phyloP scores from a whole-genome alignment of 257 asterid species.

The Gentiana straminea region DNA sequence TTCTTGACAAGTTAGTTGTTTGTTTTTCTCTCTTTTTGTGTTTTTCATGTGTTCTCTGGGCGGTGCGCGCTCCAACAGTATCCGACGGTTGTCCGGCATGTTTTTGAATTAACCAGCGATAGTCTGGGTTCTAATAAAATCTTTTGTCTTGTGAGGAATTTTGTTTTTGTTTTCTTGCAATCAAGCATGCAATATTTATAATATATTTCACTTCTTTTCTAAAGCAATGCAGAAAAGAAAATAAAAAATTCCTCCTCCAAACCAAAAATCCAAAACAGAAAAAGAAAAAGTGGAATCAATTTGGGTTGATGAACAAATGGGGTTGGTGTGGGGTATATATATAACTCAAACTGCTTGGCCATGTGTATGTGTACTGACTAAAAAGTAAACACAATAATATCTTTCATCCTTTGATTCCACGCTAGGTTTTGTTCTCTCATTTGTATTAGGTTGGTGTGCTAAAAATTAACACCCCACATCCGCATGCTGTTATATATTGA shows the following conservation, averaged over 20 bases:
- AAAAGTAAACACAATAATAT: conserved; percentile 6
- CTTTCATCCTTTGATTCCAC: conserved; percentile 14
- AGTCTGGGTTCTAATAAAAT: too few relatives aligned
- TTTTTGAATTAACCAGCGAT: too few relatives aligned
- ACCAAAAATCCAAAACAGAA: neutral
- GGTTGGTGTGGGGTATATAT: conserved; percentile 6
- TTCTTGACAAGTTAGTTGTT: too few relatives aligned
- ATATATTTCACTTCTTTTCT: neutral
- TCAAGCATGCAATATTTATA: conserved; percentile 7
- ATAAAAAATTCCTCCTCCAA: too few relatives aligned
- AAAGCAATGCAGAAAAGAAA: neutral
- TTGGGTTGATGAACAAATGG: conserved; percentile 2
- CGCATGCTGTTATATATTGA: too few relatives aligned
- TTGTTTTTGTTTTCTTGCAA: neutral
- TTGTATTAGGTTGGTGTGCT: neutral
- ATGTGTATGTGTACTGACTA: conserved; percentile 16
- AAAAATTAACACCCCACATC: neutral
- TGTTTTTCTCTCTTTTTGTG: too few relatives aligned
- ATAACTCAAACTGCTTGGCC: neutral
- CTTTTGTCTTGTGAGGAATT: too few relatives aligned
- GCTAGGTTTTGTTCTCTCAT: conserved; percentile 11
- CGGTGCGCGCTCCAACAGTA: too few relatives aligned
- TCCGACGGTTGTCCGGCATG: too few relatives aligned
- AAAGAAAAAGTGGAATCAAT: neutral
- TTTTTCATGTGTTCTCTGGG: too few relatives aligned